phyloP scores from a whole-genome alignment of 2,329 filamentous ascomycete species.

The Trichoderma koningiopsis region DNA sequence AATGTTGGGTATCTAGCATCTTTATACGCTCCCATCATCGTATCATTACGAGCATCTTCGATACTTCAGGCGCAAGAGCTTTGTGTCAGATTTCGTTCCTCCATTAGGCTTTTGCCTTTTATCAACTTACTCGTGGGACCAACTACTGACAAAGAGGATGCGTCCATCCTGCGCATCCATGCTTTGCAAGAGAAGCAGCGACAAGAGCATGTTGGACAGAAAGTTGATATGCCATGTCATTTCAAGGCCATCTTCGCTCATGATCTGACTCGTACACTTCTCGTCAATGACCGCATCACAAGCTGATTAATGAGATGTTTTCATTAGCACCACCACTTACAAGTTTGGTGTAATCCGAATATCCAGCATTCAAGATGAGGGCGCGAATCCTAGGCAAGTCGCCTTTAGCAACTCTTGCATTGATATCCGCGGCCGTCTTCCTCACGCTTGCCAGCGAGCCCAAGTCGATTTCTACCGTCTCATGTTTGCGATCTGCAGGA shows the following conservation, averaged over 20 bases:
- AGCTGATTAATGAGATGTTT: background rate
- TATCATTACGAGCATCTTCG: conserved; percentile 35
- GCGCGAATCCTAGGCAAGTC: conserved; percentile 43
- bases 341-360: conserved; percentile 33
- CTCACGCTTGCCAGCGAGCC: conserved; percentile 35
- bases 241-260: conserved; percentile 38
- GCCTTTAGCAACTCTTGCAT: conserved; percentile 36
- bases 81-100: background rate
- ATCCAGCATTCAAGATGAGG: conserved; percentile 43
- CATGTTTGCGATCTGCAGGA: conserved; percentile 34
- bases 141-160: conserved; percentile 38
- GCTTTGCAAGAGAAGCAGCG: conserved; percentile 38
- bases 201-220: conserved; percentile 37
- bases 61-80: conserved; percentile 29
- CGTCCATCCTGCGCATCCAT: conserved; percentile 36
- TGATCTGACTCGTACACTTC: conserved; percentile 27
- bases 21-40: conserved; percentile 31
- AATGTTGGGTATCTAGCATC: conserved; percentile 33
- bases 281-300: background rate
- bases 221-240: conserved; percentile 40
- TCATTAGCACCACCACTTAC: conserved; percentile 29
- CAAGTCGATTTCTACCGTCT: conserved; percentile 40
- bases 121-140: conserved; percentile 40
- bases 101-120: background rate
- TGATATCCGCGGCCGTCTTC: conserved; percentile 35